Conservation (phyloP, 441 rosid genomes). For the Croton setiger region DNA sequence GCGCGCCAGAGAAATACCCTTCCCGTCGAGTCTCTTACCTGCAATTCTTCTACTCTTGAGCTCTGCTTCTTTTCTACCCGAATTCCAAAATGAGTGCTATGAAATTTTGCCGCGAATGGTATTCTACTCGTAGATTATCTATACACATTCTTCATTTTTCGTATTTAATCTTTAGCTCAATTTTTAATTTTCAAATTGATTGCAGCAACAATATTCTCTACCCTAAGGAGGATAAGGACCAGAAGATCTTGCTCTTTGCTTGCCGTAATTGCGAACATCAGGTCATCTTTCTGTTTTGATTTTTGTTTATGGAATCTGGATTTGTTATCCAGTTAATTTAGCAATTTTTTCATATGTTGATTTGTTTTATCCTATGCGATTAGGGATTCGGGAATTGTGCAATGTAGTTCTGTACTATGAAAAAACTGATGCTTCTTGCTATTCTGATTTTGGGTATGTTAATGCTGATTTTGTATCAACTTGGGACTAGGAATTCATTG, state of each 20-base stretch:
- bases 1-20: background rate
- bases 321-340: background rate
- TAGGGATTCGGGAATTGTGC: background rate
- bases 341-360: background rate
- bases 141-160: background rate
- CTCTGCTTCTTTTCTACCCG: background rate
- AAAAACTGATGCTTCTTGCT: no score
- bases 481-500: background rate
- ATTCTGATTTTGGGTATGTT: no score
- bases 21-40: background rate
- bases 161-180: background rate
- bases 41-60: background rate
- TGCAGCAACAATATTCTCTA: conserved; percentile 81
- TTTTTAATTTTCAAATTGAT: background rate
- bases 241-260: conserved; percentile 69
- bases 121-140: background rate
- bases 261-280: conserved; percentile 95
- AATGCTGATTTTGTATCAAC: no score
- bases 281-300: conserved; percentile 29
- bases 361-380: background rate
- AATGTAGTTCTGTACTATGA: no score
- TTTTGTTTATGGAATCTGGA: background rate
- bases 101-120: conserved; percentile 94
- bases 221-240: conserved; percentile 72
- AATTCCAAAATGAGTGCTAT: conserved; percentile 66